Evolutionary conservation across 768 basidiomycete genomes (phyloP), one percentile per base, ranked within the genome.

Genomic region (Psilocybe azurescens): DNA sequence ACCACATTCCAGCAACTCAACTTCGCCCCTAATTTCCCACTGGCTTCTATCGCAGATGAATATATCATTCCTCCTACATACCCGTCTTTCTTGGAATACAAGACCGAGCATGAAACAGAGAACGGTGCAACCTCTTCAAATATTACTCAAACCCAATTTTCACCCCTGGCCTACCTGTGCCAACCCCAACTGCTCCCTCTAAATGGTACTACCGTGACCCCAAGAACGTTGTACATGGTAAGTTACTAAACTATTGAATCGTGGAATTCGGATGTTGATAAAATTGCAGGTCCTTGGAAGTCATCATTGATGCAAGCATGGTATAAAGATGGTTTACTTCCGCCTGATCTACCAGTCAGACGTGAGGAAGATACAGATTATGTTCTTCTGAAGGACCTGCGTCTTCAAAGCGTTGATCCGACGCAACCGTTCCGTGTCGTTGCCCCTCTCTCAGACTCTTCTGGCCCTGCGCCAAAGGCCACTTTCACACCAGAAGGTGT

Each of bases 1-100:
- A 93, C 91, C 18, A 95, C 93, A 6, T 96, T 97, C 78, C 95
- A 95, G 70, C 94, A 97, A 76, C 78, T 97, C 14, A 83, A 81
- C 7, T 95, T 94, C 69, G 86, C 95, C 3, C 94, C 94, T 9
- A 89, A 84, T 54, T 93, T 97, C 68, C 94, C 94, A n/a, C 80
- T 95, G 57, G 90, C 91, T 29, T 85, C 90, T 0, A 91, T 97
- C 57, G 91, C 94, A 30, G 92, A 95, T 69, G 93, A 95, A 46
- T 97, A 93, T 74, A 85, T 94, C 60, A 97, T 97, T 55, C 94
- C 94, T 7, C 94, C 94, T 0, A 93, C 93, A 62, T 97, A 97
- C 75, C 84, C 88, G 11, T 81, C 87, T 46, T 93, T 94, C 74
- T 75, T 93, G 61, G 82, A 86, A 48, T 91, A 94, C 70, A 84